Conservation (phyloP, 305 asterid genomes). For the Fraxinus albicans region DNA sequence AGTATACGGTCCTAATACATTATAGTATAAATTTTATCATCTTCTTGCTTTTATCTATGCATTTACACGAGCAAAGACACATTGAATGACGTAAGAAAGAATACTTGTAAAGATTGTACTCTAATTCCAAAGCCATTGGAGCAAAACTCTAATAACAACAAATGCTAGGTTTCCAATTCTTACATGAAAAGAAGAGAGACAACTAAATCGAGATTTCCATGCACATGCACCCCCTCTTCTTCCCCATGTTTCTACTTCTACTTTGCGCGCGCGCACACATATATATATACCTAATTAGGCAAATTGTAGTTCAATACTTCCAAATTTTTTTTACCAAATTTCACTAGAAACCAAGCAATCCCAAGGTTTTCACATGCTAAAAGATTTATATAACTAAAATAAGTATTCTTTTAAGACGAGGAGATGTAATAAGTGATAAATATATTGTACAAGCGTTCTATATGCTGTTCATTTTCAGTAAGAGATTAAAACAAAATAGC, state of each 20-base stretch:
- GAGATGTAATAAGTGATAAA: too few relatives aligned
- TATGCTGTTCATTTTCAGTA: too few relatives aligned
- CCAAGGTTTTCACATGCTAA: background rate
- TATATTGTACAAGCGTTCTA: too few relatives aligned
- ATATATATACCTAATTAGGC: background rate
- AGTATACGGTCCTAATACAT: background rate
- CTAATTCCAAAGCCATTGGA: slow-evolving; percentile 6
- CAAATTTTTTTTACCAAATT: background rate
- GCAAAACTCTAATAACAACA: background rate
- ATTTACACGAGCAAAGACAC: background rate
- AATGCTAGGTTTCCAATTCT: background rate
- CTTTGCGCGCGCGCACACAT: background rate
- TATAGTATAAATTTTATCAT: background rate
- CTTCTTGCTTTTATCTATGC: background rate
- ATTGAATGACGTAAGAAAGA: background rate
- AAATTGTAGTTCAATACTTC: background rate
- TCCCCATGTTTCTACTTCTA: background rate
- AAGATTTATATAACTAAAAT: background rate
- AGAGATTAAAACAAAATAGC: too few relatives aligned
- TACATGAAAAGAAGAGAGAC: slow-evolving; percentile 4
- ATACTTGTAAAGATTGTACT: background rate
- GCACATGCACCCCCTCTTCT: background rate
- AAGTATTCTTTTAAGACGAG: background rate
- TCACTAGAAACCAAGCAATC: background rate
- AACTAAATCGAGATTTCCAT: background rate